A percentile compares a stretch with the other conserved stretches of the same genome.
These are phyloP conservation scores for Parachlorella kessleri DNA, from an alignment of 139 green algal species.

Conservation along the genomic window DNA sequence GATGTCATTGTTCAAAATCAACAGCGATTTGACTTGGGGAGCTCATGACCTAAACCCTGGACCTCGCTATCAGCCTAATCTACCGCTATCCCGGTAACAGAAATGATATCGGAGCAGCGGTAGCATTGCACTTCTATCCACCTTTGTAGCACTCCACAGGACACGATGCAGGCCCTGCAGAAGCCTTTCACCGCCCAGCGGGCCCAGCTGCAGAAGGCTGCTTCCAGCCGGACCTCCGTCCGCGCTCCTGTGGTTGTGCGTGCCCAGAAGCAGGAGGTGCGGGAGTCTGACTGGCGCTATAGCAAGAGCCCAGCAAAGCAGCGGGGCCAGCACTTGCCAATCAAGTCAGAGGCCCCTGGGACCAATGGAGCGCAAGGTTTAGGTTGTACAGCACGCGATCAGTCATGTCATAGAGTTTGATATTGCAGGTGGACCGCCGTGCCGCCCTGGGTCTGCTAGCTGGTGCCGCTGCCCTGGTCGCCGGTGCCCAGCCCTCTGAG, in stretches of 20 bases:
- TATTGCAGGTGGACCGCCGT: slow-evolving; percentile 60
- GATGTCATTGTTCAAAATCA: too few relatives aligned
- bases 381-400: background rate
- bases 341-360: too few relatives aligned
- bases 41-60: too few relatives aligned
- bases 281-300: too few relatives aligned
- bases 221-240: background rate
- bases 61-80: too few relatives aligned
- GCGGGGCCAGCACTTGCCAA: too few relatives aligned
- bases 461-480: slow-evolving; percentile 61
- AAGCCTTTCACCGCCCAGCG: background rate
- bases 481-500: slow-evolving; percentile 49
- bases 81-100: too few relatives aligned
- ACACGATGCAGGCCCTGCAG: background rate
- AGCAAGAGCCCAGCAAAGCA: too few relatives aligned
- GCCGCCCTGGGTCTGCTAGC: slow-evolving; percentile 73
- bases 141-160: too few relatives aligned
- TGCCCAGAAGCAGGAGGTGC: background rate
- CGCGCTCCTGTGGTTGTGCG: background rate
- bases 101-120: too few relatives aligned
- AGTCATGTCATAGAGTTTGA: background rate
- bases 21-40: too few relatives aligned
- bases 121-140: too few relatives aligned
- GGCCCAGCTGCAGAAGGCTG: background rate
- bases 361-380: slow-evolving; percentile 11